phyloP scores from a whole-genome alignment of 1,139 yeast genomes.

The Lodderomyces metapsilosis region DNA sequence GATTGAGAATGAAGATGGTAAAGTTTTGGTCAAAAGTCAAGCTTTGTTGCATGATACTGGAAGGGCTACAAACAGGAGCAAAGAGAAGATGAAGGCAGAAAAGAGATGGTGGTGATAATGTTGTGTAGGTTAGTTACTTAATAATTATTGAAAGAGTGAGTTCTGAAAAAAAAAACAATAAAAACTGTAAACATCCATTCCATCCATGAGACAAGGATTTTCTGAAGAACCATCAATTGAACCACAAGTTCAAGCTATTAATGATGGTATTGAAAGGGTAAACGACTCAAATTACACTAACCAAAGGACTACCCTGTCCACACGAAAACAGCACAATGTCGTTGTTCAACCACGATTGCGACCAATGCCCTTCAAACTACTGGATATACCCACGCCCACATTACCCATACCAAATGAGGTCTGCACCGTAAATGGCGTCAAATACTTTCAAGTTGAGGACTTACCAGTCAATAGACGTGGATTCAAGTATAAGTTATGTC shows the following conservation, averaged over 20 bases:
- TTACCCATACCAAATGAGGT: conserved; percentile 13
- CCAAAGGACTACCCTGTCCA: conserved; percentile 17
- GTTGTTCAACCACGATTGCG: conserved; percentile 45
- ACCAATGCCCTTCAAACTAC: conserved; percentile 41
- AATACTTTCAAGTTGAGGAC: conserved; percentile 61
- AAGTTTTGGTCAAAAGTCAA: conserved; percentile 34
- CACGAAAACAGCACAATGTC: conserved; percentile 28
- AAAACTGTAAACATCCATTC: not conserved
- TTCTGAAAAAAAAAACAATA: not conserved
- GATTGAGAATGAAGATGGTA: conserved; percentile 36
- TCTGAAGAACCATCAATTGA: conserved; percentile 21
- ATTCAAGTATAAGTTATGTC: conserved; percentile 77
- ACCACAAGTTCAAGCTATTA: conserved; percentile 21
- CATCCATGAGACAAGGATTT: conserved; percentile 9
- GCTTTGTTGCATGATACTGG: conserved; percentile 44
- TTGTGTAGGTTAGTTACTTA: no score
- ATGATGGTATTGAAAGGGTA: conserved; percentile 4
- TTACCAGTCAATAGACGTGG: conserved; percentile 79
- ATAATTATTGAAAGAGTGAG: no score
- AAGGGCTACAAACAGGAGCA: conserved; percentile 23
- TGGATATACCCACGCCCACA: conserved; percentile 23
- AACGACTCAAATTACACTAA: conserved; percentile 11
- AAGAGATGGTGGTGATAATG: conserved; percentile 13
- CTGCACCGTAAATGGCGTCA: conserved; percentile 16
- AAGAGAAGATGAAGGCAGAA: conserved; percentile 10